phyloP scores from a whole-genome alignment of 192 early-diverging fungal species.

The Chytriomyces hyalinus region DNA sequence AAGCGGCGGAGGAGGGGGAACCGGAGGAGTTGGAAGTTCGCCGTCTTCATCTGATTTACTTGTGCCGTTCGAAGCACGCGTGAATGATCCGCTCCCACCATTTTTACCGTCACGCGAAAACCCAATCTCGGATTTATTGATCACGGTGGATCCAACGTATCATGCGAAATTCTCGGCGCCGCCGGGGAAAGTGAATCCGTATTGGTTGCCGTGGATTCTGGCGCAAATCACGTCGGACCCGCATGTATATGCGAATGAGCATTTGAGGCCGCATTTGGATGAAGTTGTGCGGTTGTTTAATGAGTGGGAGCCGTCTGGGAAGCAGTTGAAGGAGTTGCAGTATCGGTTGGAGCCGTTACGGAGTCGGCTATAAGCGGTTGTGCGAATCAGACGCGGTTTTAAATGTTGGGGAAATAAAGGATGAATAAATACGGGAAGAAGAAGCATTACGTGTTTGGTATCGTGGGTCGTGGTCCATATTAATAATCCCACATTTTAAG shows the following conservation, averaged over 20 bases:
- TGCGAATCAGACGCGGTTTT: too few relatives aligned
- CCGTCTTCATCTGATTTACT: constrained; percentile 4
- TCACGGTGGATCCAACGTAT: constrained; percentile 24
- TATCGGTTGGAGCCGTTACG: constrained; percentile 87
- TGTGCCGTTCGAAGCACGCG: neutral
- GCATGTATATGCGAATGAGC: constrained; percentile 50
- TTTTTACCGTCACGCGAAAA: constrained; percentile 23
- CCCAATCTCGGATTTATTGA: constrained; percentile 26
- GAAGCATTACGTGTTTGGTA: too few relatives aligned
- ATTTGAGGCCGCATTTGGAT: constrained; percentile 68
- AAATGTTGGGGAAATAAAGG: too few relatives aligned
- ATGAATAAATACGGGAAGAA: too few relatives aligned
- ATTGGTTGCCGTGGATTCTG: constrained; percentile 93
- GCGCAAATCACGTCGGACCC: constrained; percentile 79
- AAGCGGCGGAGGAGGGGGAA: too few relatives aligned
- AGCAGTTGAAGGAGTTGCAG: constrained; percentile 81
- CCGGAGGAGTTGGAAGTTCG: neutral
- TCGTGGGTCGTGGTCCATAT: too few relatives aligned
- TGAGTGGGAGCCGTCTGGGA: constrained; percentile 78
- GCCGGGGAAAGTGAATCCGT: constrained; percentile 77
- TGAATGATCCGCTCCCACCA: constrained; percentile 21
- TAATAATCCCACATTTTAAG: too few relatives aligned
- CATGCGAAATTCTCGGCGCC: constrained; percentile 64
- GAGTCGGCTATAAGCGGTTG: constrained; percentile 33
- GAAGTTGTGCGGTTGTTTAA: constrained; percentile 72